Evolutionary conservation across 306 rosid genomes (phyloP).

Genomic region (Casuarina glauca): DNA sequence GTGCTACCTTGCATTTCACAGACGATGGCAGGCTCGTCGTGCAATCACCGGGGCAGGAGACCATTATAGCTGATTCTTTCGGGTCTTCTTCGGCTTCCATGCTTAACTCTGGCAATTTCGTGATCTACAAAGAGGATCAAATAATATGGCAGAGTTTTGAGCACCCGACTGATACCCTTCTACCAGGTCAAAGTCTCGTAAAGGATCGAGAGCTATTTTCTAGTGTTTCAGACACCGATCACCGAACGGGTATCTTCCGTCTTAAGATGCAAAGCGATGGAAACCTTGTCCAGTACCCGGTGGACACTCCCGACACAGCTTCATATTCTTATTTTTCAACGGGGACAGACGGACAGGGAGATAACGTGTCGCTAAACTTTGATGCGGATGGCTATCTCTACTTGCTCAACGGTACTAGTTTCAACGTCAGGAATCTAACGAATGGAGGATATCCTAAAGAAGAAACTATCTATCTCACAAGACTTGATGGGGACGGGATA

Average conservation of each 20-base stretch:
- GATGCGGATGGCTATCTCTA: neutral
- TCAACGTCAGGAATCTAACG: neutral
- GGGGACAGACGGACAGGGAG: fast-evolving
- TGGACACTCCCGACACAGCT: neutral
- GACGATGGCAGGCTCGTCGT: slow-evolving; percentile 20
- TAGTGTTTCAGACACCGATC: slow-evolving; percentile 10
- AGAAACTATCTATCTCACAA: neutral
- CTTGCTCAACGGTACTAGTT: neutral
- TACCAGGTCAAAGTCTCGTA: slow-evolving; percentile 9
- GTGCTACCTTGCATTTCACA: slow-evolving; percentile 23
- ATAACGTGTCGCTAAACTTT: slow-evolving; percentile 16
- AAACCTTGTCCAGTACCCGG: slow-evolving; percentile 30
- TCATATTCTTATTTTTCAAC: neutral
- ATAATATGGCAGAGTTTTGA: slow-evolving; percentile 27
- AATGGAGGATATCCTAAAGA: neutral
- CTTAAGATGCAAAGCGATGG: slow-evolving; percentile 29
- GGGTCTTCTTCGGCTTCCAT: slow-evolving; percentile 17
- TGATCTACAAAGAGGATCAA: neutral
- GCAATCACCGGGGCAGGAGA: neutral
- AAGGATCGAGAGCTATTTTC: neutral
- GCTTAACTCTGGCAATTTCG: slow-evolving; percentile 30
- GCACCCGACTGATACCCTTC: slow-evolving; percentile 27
- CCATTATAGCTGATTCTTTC: neutral
- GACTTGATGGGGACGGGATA: neutral
- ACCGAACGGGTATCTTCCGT: slow-evolving; percentile 14